Evolutionary conservation across 768 basidiomycete genomes (phyloP), one percentile per base, ranked within the genome.

Genomic region (Serendipita indica): DNA sequence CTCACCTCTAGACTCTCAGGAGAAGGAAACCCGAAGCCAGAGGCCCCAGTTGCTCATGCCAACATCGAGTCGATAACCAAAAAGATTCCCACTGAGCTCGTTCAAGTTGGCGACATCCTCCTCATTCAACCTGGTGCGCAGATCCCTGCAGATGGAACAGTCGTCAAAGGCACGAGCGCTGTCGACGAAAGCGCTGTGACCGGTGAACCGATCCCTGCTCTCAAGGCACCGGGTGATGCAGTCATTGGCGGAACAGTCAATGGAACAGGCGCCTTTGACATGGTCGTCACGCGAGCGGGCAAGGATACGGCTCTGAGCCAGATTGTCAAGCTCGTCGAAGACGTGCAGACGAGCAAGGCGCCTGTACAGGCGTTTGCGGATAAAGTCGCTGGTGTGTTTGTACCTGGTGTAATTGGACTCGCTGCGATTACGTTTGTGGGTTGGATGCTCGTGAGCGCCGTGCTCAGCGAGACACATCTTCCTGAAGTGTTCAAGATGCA

Each of bases 221-320:
- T 84, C 57, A 99, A 99, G 71, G 81, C 84, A 62, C 67, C 77
- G 4, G 91, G 91, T 3, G 89, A 93, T 65, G 67, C 71, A 37
- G 91, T 98, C 43, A 98, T 98, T 62, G 96, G 96, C 3, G 96
- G 96, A 0, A 98, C 96, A 0, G 82, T 99, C 68, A 99, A 99
- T 65, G 90, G 92, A 3, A 75, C 93, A 6, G 96, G 96, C n/a
- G 90, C 92, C 1, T 89, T 98, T 69, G 90, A 98, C 68, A 92
- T 99, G 85, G 71, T 84, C 32, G 91, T 99, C 65, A 92, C 88
- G 1, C 86, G 92, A 12, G 92, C 96, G 3, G 96, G 96, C 35
- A 87, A 90, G 65, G 92, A 99, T 67, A 97, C 96, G 0, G 92
- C 96, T 0, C 78, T 99, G 7, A 80, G 92, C 2, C 96, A 98